Evolutionary conservation across 1,284 basidiomycete genomes (phyloP), one percentile per base, ranked within the genome.

Genomic region (Mycosarcoma mackinlayi): DNA sequence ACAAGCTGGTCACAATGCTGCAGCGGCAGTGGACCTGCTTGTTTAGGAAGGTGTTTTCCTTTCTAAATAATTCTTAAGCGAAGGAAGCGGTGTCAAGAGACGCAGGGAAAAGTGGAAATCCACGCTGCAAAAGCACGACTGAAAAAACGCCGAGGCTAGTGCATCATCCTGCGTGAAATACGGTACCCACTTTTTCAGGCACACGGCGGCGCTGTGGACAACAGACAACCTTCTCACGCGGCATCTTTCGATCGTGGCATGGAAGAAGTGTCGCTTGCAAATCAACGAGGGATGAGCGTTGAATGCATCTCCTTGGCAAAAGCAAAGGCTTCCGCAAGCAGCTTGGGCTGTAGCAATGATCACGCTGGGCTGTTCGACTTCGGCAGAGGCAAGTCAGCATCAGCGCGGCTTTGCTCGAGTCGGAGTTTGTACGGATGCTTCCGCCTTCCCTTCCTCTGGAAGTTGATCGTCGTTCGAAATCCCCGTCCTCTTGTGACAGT

Each of bases 41-140:
- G 33, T 44, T 61, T 50, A 21, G 58, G 58, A 61, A 54, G 46
- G 58, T 53, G 44, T 46, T 46, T 33, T 13, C 28, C 28, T 28
- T 41, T 41, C 37, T 23, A 39, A 13, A 8, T 8, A 14, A 27
- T 4, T 6, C 16, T 27, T 41, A 27, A 13, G 39, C 39, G 24
- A 41, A 11, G 13, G n/a, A 35, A 2, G 19, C 35, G 9, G 35
- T 41, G 49, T 53, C 51, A 44, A 53, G 21, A n/a, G n/a, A n/a
- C n/a, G n/a, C n/a, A n/a, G n/a, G n/a, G n/a, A n/a, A n/a, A n/a
- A 33, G 40, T 21, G 42, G 52, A 34, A 56, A 42, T 48, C 31
- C 37, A 24, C 10, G 52, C 52, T 50, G 45, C 42, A 52, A 31
- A 56, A 33, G 30, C 37, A n/a, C n/a, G n/a, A n/a, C n/a, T n/a